Evolutionary conservation across 2,329 filamentous ascomycete genomes (phyloP), one percentile per base, ranked within the genome.

Genomic region (Xylaria sp.): DNA sequence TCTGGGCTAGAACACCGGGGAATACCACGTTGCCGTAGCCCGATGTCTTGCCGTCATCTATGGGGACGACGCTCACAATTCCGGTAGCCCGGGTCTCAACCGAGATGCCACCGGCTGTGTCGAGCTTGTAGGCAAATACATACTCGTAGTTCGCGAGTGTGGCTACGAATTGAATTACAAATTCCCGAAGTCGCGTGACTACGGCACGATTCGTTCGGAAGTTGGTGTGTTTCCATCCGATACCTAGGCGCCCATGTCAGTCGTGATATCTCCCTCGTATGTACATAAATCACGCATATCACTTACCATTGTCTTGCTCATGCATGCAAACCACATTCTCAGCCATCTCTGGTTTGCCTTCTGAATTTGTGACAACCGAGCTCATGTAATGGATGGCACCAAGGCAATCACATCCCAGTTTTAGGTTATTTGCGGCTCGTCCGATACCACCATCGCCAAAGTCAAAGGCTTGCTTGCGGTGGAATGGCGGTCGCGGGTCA

Each of bases 121-220:
- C 86, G 68, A 92, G 88, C 69, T 88, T 86, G 78, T 85, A 91
- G 1, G 86, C 85, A 66, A 92, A 87, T 48, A 91, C 85, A 75
- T 92, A 92, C 74, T 92, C 90, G 80, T 92, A 92, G 79, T 92
- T 92, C 21, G 87, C 87, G 1, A 92, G 84, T 0, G 90, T 92
- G 70, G 90, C 87, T 77, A 92, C 89, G 75, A 87, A 89, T 72
- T 92, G 90, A 2, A 92, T 78, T 0, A 92, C 88, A 2, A 92
- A 82, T 71, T 90, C 86, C 0, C 90, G 85, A 65, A 85, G 82
- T 7, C 90, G 83, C 0, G 86, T 87, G 0, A 91, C 87, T 1
- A 89, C 87, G 0, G 88, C 88, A 1, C 87, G 84, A 32, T 84
- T 82, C 0, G 88, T 92, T 3, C 89, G 83, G 81, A 86, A 90